Evolutionary conservation across 106 monocot genomes (phyloP).

Genomic region (Dioscorea zingiberensis): DNA sequence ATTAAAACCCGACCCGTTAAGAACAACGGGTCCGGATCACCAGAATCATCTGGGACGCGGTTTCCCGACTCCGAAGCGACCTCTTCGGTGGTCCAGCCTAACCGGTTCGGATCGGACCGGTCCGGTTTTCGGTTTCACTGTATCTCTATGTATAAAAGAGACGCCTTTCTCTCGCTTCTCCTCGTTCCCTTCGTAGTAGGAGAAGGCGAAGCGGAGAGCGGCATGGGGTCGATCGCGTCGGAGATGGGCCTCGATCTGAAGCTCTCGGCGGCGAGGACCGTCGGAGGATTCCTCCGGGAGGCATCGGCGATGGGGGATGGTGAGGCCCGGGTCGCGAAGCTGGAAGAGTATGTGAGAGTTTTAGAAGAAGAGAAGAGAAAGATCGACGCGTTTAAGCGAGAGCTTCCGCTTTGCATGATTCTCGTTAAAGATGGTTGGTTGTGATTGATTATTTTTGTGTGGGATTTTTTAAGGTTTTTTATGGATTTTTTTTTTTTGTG

Average conservation of each 20-base stretch:
- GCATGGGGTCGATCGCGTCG: conserved; percentile 12
- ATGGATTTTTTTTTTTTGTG: neutral
- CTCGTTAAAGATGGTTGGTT: conserved; percentile 13
- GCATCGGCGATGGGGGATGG: conserved; percentile 4
- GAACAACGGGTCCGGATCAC: neutral
- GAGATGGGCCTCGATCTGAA: conserved; percentile 54
- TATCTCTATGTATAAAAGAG: neutral
- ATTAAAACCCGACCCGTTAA: neutral
- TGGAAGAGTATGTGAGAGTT: conserved; percentile 32
- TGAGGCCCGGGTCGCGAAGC: conserved; percentile 6
- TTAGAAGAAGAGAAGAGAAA: conserved; percentile 68
- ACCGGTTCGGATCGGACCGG: neutral
- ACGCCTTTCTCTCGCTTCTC: neutral
- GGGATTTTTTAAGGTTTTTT: neutral
- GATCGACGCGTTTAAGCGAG: conserved; percentile 79
- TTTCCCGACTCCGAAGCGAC: neutral
- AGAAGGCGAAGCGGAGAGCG: neutral
- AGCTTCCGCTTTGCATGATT: conserved; percentile 63
- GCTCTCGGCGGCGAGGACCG: conserved; percentile 23
- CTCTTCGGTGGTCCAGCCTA: neutral
- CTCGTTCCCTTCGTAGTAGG: neutral
- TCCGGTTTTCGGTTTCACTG: neutral
- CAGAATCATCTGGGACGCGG: neutral
- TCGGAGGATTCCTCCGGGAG: conserved; percentile 12
- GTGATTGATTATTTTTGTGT: neutral